Evolutionary conservation across 208 protist genomes (phyloP).

Genomic region (Leishmania mexicana): DNA sequence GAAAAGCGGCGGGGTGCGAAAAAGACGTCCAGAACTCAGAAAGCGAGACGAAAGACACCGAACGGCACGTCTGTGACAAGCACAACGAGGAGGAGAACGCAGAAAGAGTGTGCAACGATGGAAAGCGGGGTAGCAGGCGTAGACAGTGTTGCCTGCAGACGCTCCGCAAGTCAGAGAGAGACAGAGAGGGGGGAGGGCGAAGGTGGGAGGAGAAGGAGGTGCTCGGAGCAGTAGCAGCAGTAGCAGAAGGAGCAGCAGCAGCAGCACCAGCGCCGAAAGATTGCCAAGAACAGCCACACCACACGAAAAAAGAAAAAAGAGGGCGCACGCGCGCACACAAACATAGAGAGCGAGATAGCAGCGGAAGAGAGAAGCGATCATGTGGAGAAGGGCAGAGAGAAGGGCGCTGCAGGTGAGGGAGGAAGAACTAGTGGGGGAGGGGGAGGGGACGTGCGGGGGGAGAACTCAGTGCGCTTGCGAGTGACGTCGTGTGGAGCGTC

Average conservation of each 20-base stretch:
- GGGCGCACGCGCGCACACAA: neutral
- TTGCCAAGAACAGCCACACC: neutral
- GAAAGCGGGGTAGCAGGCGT: neutral
- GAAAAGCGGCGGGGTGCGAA: neutral
- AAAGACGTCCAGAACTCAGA: neutral
- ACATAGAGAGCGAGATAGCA: neutral
- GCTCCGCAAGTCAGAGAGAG: neutral
- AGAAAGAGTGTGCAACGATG: neutral
- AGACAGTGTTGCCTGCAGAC: neutral
- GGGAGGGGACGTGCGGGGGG: no score
- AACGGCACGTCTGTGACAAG: neutral
- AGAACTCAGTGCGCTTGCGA: neutral
- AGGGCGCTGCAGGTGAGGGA: neutral
- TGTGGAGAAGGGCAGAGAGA: neutral
- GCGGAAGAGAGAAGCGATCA: slow-evolving; percentile 10
- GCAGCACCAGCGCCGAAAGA: no score
- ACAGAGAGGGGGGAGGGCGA: neutral
- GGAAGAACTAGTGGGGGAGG: neutral
- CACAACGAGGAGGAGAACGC: neutral
- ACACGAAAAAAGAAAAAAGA: slow-evolving; percentile 14
- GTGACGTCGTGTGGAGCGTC: neutral
- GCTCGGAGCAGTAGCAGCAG: neutral
- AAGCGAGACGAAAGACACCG: neutral
- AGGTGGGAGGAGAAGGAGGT: neutral
- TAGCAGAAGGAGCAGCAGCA: no score